Conservation (phyloP, 31 red algal species). For the Pterothamnion heteromorphum region DNA sequence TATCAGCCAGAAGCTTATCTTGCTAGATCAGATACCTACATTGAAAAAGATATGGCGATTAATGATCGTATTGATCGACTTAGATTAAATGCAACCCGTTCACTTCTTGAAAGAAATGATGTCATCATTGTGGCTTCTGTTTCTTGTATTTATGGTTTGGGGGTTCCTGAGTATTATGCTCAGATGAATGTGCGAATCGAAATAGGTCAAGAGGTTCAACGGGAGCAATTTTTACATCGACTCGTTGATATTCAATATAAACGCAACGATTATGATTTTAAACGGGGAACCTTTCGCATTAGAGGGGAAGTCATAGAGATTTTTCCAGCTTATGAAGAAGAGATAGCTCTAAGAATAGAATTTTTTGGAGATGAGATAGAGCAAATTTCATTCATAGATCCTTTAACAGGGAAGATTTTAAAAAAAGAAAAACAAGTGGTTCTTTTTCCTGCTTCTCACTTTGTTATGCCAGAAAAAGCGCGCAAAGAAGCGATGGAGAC, state of each 20-base stretch:
- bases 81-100: conserved; percentile 66
- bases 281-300: conserved; percentile 14
- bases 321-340: conserved; percentile 10
- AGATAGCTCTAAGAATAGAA: background rate
- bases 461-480: conserved; percentile 59
- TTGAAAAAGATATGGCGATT: conserved; percentile 66
- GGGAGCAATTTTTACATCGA: background rate
- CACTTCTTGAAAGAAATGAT: conserved; percentile 71
- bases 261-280: background rate
- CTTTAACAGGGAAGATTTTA: background rate
- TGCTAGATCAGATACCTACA: conserved; percentile 66
- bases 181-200: too few relatives aligned
- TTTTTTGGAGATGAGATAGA: conserved; percentile 28
- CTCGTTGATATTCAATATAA: conserved; percentile 17
- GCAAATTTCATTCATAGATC: background rate
- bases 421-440: too few relatives aligned
- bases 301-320: conserved; percentile 12
- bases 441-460: conserved; percentile 80
- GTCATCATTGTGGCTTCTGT: conserved; percentile 77
- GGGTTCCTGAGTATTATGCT: too few relatives aligned
- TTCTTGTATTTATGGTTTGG: conserved; percentile 84
- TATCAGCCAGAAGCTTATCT: conserved; percentile 90
- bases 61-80: conserved; percentile 77
- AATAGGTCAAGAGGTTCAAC: background rate
- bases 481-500: conserved; percentile 55